Base-by-base conservation (phyloP, 1,139 yeast genomes). In the Hansenula lynferdii region DNA sequence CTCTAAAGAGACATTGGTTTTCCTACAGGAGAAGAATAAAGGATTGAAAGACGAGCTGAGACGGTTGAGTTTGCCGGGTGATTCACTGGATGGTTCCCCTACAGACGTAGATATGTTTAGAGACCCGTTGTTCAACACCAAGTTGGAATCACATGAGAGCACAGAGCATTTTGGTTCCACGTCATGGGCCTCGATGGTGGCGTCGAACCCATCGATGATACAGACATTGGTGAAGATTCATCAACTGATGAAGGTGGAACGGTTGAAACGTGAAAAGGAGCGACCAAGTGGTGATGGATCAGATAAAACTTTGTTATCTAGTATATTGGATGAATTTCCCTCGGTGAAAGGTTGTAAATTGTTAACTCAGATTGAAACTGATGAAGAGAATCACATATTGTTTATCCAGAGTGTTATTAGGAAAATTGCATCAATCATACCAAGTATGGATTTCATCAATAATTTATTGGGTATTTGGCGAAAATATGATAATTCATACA, bases 141-240 rank as follows among this genome's bases (percentile, higher is more conserved):
- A 40, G 4, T 36, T 39, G 41, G 38, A 38, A 5, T 35, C 42
- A 4, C 35, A 37, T 2, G 41, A 38, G 12, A 37, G 42, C 1
- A 11, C 34, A 6, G 43, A 43, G 1, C 42, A 45, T 24, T 37
- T 42, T 11, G 49, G 49, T 1, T 43, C 47, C 17, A 43, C 42
- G 11, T 45, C 49, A 3, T 43, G 44, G 8, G 42, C 42, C 6
- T 44, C 49, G 2, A 31, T 43, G 19, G 37, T 44, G 3, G 43
- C 39, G 19, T 28, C 46, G 2, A 47, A 45, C 20, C 44, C 47
- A 5, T 37, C 37, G 26, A 36, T 43, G 40, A 42, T 39, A 21
- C 26, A 40, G 11, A 33, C 43, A 2, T 20, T 42, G 5, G 40
- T 29, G 8, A 42, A 45, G 19, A 30, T 42, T 33, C 36, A 33